Conservation (phyloP, 2,329 filamentous ascomycete genomes). For the Exophiala alcalophila region DNA sequence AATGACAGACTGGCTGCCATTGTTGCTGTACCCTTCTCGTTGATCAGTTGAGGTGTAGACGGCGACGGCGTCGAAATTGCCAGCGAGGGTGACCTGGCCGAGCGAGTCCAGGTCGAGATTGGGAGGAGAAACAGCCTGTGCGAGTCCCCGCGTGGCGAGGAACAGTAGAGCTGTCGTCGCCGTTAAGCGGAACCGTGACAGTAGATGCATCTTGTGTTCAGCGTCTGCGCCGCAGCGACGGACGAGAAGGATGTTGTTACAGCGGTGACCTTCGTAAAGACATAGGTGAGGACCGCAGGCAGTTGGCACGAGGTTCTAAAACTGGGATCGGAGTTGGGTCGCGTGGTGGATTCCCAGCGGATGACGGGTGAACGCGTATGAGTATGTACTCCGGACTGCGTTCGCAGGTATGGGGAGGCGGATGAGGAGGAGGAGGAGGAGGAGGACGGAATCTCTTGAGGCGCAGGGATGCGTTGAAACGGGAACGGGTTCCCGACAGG, state of each 20-base stretch:
- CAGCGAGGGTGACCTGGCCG: slow-evolving; percentile 79
- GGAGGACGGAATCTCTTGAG: too few species aligned
- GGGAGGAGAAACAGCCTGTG: slow-evolving; percentile 56
- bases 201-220: slow-evolving; percentile 24
- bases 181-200: slow-evolving; percentile 22
- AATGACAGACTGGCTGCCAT: slow-evolving; percentile 79
- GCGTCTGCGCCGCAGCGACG: slow-evolving; percentile 27
- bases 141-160: slow-evolving; percentile 18
- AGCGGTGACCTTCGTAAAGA: slow-evolving; percentile 17
- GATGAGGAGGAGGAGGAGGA: too few species aligned
- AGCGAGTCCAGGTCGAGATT: slow-evolving; percentile 76
- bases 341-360: slow-evolving; percentile 10
- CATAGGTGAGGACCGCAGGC: slow-evolving; percentile 17
- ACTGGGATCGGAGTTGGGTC: slow-evolving; percentile 16
- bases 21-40: slow-evolving; percentile 63
- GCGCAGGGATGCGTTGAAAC: slow-evolving; percentile 24
- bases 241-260: slow-evolving; percentile 21
- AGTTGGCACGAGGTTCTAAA: slow-evolving; percentile 15
- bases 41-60: slow-evolving; percentile 84
- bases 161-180: slow-evolving; percentile 20
- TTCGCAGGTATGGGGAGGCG: too few species aligned
- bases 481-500: slow-evolving; percentile 3
- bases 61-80: slow-evolving; percentile 88
- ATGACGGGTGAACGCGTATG: slow-evolving; percentile 16
- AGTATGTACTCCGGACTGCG: slow-evolving; percentile 2